Evolutionary conservation across 2,329 filamentous ascomycete species (phyloP).

Genomic region (Clarireedia hainanense): DNA sequence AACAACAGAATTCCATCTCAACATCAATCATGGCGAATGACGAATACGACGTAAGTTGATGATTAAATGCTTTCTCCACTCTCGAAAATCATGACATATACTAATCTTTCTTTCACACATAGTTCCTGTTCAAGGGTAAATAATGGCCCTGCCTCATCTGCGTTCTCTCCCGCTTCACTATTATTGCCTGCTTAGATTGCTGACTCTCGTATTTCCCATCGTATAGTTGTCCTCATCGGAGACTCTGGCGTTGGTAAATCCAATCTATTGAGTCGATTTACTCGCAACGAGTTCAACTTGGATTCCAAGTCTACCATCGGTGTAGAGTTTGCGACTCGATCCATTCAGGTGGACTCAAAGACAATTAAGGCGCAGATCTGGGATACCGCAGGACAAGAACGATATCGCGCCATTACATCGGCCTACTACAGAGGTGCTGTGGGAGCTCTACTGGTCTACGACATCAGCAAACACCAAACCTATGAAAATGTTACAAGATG

Average conservation of each 20-base stretch:
- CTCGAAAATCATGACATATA: constrained; percentile 12
- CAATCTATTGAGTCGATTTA: constrained; percentile 98
- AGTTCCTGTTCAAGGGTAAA: constrained; percentile 99
- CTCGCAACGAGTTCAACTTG: constrained; percentile 98
- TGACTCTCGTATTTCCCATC: constrained; percentile 15
- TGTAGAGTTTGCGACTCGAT: constrained; percentile 97
- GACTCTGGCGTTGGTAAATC: constrained; percentile 99
- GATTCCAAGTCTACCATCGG: constrained; percentile 99
- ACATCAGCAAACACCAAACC: constrained; percentile 99
- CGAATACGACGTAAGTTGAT: constrained; percentile 89
- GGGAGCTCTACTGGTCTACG: constrained; percentile 94
- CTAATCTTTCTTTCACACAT: constrained; percentile 38
- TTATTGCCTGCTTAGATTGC: constrained; percentile 27
- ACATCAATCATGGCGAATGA: constrained; percentile 86
- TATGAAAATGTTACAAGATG: constrained; percentile 98
- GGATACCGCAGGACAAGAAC: constrained; percentile 98
- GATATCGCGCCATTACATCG: constrained; percentile 97
- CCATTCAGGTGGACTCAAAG: constrained; percentile 98
- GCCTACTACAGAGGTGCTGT: constrained; percentile 98
- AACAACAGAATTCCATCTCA: constrained; percentile 20
- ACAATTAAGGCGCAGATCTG: constrained; percentile 99
- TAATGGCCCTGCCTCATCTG: constrained; percentile 17
- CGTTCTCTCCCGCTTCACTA: constrained; percentile 21
- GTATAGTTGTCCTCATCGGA: constrained; percentile 89
- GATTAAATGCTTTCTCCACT: not conserved